Conservation (phyloP, 768 basidiomycete species). For the Lyophyllum shimeji region DNA sequence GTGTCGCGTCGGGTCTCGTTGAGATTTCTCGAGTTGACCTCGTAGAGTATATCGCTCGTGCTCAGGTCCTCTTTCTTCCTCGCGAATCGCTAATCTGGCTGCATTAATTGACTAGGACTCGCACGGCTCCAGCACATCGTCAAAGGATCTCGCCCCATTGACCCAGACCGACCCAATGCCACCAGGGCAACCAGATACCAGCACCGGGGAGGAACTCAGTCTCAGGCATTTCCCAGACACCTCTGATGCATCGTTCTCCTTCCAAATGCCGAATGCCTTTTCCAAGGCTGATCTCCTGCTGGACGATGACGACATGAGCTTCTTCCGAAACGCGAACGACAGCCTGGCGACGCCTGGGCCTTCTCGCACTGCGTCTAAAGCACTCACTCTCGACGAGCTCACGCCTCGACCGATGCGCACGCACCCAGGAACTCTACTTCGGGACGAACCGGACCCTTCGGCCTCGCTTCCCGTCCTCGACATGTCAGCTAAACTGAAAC, state of each 20-base stretch:
- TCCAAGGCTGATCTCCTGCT: slow-evolving; percentile 52
- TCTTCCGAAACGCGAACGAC: slow-evolving; percentile 38
- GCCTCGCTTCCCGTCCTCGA: not conserved
- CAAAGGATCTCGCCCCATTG: not conserved
- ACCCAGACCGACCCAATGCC: slow-evolving; percentile 19
- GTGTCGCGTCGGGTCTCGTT: not conserved
- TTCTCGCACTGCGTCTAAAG: slow-evolving; percentile 24
- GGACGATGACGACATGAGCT: slow-evolving; percentile 43
- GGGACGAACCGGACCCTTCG: not conserved
- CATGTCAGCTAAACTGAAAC: slow-evolving; percentile 3
- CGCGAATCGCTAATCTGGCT: too few relatives aligned
- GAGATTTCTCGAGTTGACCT: too few relatives aligned
- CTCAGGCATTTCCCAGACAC: slow-evolving; percentile 55
- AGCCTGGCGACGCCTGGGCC: slow-evolving; percentile 34
- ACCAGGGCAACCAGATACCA: slow-evolving; percentile 25
- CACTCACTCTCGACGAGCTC: slow-evolving; percentile 39
- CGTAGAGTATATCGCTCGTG: too few relatives aligned
- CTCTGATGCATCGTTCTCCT: slow-evolving; percentile 51
- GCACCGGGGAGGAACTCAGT: slow-evolving; percentile 38
- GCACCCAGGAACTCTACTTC: not conserved
- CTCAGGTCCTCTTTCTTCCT: too few relatives aligned
- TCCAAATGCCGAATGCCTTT: slow-evolving; percentile 49
- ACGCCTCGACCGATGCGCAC: slow-evolving; percentile 9
- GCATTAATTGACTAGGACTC: too few relatives aligned
- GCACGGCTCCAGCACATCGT: too few relatives aligned